Percentiles rank a stretch among this genome's conserved stretches.
These are phyloP conservation scores for Aspergillus glaucus DNA, from an alignment of 2,329 filamentous ascomycete species.

Conservation along the genomic window DNA sequence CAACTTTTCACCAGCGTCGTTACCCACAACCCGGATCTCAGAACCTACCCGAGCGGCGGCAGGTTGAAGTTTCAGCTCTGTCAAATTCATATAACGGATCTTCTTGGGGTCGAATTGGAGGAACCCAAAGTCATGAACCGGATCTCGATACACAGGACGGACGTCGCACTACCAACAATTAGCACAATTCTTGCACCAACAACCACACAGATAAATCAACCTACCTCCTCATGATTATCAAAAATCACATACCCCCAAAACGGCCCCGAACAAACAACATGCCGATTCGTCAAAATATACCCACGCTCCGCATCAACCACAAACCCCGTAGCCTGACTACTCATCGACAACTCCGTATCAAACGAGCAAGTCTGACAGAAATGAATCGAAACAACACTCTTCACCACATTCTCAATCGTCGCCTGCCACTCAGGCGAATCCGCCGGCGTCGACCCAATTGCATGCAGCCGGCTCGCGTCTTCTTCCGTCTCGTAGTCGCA, in stretches of 20 bases:
- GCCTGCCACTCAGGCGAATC: constrained; percentile 89
- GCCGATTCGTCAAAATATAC: constrained; percentile 80
- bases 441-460: constrained; percentile 44
- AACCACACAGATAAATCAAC: constrained; percentile 8
- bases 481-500: constrained; percentile 42
- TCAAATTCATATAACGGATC: constrained; percentile 94
- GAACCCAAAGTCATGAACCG: constrained; percentile 97
- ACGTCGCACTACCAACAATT: constrained; percentile 67
- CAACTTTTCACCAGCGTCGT: constrained; percentile 96
- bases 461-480: constrained; percentile 40
- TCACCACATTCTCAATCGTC: constrained; percentile 88
- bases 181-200: background rate
- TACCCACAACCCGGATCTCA: constrained; percentile 95
- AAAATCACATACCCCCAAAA: constrained; percentile 99
- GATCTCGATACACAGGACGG: constrained; percentile 93
- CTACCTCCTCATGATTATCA: constrained; percentile 85
- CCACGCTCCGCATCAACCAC: constrained; percentile 92
- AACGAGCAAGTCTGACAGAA: constrained; percentile 98
- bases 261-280: constrained; percentile 90
- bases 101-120: constrained; percentile 90
- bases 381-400: constrained; percentile 95
- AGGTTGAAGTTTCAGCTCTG: constrained; percentile 71
- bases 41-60: constrained; percentile 81
- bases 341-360: constrained; percentile 90
- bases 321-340: constrained; percentile 94